Base-by-base conservation (phyloP, 805 yeast species). In the Yarrowia deformans region DNA sequence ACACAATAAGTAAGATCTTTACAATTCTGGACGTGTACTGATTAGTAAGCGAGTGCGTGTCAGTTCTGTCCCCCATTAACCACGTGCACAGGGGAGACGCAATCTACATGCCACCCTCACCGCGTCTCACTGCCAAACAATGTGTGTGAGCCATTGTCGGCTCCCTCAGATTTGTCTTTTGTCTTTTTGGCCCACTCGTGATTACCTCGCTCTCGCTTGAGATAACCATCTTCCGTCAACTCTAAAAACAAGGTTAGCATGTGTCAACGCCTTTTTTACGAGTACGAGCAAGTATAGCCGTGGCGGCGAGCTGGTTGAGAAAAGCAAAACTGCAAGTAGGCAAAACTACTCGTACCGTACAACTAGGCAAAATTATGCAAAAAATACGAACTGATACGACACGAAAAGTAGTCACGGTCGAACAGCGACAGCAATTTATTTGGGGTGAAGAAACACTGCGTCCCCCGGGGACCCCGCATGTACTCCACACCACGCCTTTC, bases 211-310 rank as follows among this genome's bases (percentile, higher is more conserved):
- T 23, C 60, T 54, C 60, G 60, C 60, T 54, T 54, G 45, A 39
- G 45, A 37, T 54, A 54, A 39, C 60, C 58, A 54, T 54, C 58
- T 37, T 39, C 23, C 45, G 14, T 19, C 14, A 54, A 39, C 18
- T 19, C 34, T 37, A 37, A 39, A 39, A 39, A 39, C 18, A 37
- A 54, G 60, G 52, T 42, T 63, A 43, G 43, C 46, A 64, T 49
- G 50, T 46, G 48, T 60, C 37, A 63, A 42, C 52, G 67, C 45
- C 19, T 54, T 48, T 46, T 49, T 42, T 42, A 37, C 67, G 48
- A 58, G 68, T 69, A 50, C 61, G 66, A 60, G 66, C 52, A 60
- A 45, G 52, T 43, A 60, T 60, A 60, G 66, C 66, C 66, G 66
- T 60, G 52, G 66, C 18, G 14, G 16, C 13, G n/a, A 32, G 45